A percentile compares a stretch with the other conserved stretches of the same genome.
phyloP scores from a whole-genome alignment of 202 grass and related monocot species.

The Elaeis oleifera region DNA sequence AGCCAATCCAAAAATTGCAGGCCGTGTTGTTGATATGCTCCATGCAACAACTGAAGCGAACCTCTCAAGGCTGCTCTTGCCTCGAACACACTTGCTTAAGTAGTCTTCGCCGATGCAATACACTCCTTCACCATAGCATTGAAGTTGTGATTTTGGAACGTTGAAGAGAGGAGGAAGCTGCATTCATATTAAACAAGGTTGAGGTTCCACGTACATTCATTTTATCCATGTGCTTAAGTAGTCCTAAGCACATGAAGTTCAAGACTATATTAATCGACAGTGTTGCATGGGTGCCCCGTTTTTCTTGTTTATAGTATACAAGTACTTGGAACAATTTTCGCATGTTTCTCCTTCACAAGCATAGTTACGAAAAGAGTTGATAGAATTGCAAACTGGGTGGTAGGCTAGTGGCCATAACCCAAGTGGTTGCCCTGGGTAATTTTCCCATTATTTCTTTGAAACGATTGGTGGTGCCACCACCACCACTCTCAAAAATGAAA shows the following conservation, averaged over 20 bases:
- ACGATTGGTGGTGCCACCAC: too few species aligned
- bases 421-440: too few species aligned
- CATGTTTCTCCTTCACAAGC: too few species aligned
- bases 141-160: conserved; percentile 93
- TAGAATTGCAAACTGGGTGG: too few species aligned
- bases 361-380: too few species aligned
- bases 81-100: conserved; percentile 25
- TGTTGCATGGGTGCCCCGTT: not conserved
- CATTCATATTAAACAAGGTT: not conserved
- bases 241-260: not conserved
- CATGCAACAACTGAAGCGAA: conserved; percentile 55
- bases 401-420: too few species aligned
- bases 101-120: conserved; percentile 63
- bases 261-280: not conserved
- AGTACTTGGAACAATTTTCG: too few species aligned
- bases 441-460: too few species aligned
- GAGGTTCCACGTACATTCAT: not conserved
- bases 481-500: too few species aligned
- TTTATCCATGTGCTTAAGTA: not conserved
- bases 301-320: not conserved
- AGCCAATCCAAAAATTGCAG: conserved; percentile 75
- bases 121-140: conserved; percentile 74
- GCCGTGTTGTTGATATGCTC: conserved; percentile 88
- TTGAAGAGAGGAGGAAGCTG: conserved; percentile 91
- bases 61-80: conserved; percentile 43